phyloP scores from a whole-genome alignment of 768 basidiomycete genomes.

The Pleurotus salmoneostramineus region DNA sequence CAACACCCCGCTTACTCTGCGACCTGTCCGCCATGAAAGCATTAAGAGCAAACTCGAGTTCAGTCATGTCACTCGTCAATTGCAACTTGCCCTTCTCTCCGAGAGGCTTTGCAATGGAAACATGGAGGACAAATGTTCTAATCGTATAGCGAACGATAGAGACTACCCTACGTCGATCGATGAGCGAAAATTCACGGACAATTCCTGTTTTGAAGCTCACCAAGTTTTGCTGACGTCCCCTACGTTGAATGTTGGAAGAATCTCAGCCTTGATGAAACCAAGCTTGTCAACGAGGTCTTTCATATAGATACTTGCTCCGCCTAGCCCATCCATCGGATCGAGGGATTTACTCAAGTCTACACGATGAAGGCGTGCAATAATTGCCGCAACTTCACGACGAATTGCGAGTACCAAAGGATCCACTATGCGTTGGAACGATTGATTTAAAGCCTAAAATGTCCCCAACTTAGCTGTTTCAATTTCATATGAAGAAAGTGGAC shows the following conservation, averaged over 20 bases:
- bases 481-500: constrained; percentile 11
- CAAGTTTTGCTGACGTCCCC: constrained; percentile 74
- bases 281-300: constrained; percentile 90
- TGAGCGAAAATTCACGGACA: constrained; percentile 68
- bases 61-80: constrained; percentile 93
- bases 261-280: constrained; percentile 71
- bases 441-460: constrained; percentile 40
- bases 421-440: constrained; percentile 50
- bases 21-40: constrained; percentile 64
- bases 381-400: constrained; percentile 74
- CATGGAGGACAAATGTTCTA: constrained; percentile 85
- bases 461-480: constrained; percentile 2
- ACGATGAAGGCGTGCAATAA: constrained; percentile 81
- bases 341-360: constrained; percentile 73
- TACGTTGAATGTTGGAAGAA: constrained; percentile 66
- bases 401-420: constrained; percentile 66
- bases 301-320: constrained; percentile 80
- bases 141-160: constrained; percentile 78
- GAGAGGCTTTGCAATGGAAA: constrained; percentile 88
- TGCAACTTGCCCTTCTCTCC: constrained; percentile 94
- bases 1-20: constrained; percentile 57
- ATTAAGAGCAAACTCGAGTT: constrained; percentile 89
- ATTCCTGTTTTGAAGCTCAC: constrained; percentile 75
- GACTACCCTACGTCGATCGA: constrained; percentile 41
- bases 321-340: constrained; percentile 62